These are phyloP conservation scores for Chlorella sorokiniana DNA, from an alignment of 139 green algal genomes.

Conservation along the genomic window DNA sequence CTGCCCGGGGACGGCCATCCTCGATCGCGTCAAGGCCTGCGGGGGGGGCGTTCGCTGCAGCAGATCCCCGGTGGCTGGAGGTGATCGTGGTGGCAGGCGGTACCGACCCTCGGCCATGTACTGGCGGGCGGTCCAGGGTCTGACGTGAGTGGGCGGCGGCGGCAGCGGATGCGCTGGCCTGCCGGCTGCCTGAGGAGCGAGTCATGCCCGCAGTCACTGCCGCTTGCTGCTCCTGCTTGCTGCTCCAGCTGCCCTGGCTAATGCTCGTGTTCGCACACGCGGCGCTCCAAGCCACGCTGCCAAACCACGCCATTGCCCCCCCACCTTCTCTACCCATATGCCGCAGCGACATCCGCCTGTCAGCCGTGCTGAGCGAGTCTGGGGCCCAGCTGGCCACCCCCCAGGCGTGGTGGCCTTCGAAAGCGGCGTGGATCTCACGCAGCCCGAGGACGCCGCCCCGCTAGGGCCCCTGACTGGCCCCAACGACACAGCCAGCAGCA, in stretches of 20 bases:
- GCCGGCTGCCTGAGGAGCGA: no score
- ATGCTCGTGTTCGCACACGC: no score
- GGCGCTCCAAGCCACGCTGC: no score
- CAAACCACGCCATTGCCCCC: no score
- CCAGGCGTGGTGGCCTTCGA: not conserved
- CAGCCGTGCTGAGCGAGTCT: not conserved
- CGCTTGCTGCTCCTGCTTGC: no score
- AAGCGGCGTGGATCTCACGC: not conserved
- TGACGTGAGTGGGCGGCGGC: no score
- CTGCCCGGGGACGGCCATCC: not conserved
- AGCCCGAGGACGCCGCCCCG: not conserved
- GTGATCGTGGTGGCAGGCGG: not conserved
- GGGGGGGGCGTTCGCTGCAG: not conserved
- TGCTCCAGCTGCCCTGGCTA: no score
- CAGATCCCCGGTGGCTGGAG: not conserved
- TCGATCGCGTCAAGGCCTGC: not conserved
- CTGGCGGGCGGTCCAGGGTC: not conserved
- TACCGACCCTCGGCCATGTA: not conserved
- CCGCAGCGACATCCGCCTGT: not conserved
- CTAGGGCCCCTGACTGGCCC: not conserved
- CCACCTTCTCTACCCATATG: not conserved
- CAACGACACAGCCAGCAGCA: not conserved
- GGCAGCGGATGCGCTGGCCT: no score
- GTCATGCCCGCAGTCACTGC: no score
- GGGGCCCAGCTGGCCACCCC: not conserved